Evolutionary conservation across 495 filamentous ascomycete species (phyloP).

Genomic region (Penicillium parvum): DNA sequence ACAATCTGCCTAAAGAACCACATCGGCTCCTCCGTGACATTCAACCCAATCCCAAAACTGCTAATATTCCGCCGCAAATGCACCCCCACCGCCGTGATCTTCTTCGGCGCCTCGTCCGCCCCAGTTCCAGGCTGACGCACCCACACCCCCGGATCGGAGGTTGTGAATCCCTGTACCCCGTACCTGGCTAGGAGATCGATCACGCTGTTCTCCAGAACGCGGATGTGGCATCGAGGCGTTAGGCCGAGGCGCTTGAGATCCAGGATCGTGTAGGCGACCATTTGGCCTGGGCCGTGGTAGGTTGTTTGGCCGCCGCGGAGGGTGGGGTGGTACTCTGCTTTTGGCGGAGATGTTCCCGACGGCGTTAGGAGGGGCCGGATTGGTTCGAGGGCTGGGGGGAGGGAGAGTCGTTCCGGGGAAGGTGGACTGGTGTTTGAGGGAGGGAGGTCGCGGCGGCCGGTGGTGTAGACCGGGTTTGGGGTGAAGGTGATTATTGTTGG

Average conservation of each 20-base stretch:
- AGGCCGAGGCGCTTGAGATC: conserved; percentile 60
- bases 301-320: conserved; percentile 87
- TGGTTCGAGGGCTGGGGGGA: conserved; percentile 36
- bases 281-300: conserved; percentile 92
- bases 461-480: conserved; percentile 82
- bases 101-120: conserved; percentile 40
- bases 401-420: conserved; percentile 28
- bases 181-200: conserved; percentile 54
- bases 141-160: conserved; percentile 87
- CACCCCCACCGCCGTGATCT: conserved; percentile 87
- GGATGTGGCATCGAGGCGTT: conserved; percentile 62
- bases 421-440: conserved; percentile 44
- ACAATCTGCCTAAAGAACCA: conserved; percentile 75
- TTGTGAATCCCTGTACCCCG: conserved; percentile 56
- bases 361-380: conserved; percentile 30
- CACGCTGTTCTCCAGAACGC: conserved; percentile 69
- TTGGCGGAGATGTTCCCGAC: conserved; percentile 32
- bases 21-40: conserved; percentile 61
- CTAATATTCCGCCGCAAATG: conserved; percentile 80
- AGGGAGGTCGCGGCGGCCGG: conserved; percentile 74
- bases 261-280: conserved; percentile 83
- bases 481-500: conserved; percentile 80
- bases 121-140: conserved; percentile 29
- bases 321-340: conserved; percentile 62
- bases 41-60: conserved; percentile 83